Conservation (phyloP, 495 filamentous ascomycete genomes). For the Pseudomonodictys pantanalensis region DNA sequence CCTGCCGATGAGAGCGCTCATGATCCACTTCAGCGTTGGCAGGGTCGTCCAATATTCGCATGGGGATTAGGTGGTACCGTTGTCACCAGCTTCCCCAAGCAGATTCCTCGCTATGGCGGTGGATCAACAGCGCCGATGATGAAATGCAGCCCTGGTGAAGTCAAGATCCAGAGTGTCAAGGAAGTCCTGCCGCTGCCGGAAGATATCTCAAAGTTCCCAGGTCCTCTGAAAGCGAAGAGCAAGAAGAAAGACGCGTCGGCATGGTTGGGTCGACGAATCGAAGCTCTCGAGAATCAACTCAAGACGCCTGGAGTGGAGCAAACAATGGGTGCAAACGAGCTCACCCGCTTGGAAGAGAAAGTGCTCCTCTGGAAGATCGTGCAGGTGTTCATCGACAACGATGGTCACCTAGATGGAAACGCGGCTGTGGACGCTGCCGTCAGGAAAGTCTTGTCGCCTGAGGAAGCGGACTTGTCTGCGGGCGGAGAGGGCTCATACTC, state of each 20-base stretch:
- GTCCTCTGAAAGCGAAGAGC: conserved; percentile 79
- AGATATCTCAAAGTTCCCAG: conserved; percentile 76
- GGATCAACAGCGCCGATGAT: conserved; percentile 71
- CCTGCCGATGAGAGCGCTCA: conserved; percentile 77
- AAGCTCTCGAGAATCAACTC: conserved; percentile 59
- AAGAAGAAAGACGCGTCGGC: conserved; percentile 91
- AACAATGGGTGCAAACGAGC: conserved; percentile 24
- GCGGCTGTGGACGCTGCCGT: conserved; percentile 69
- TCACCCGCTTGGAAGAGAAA: conserved; percentile 69
- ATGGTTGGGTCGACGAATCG: conserved; percentile 77
- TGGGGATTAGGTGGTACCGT: conserved; percentile 87
- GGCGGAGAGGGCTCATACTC: conserved; percentile 32
- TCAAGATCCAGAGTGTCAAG: conserved; percentile 69
- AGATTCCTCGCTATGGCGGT: conserved; percentile 80
- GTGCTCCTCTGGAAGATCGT: conserved; percentile 86
- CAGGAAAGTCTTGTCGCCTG: conserved; percentile 68
- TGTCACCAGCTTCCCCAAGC: conserved; percentile 81
- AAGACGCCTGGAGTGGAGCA: conserved; percentile 49
- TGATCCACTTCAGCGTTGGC: conserved; percentile 84
- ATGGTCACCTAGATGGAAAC: conserved; percentile 77
- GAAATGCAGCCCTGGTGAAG: conserved; percentile 78
- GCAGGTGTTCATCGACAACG: conserved; percentile 74
- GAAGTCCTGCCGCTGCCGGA: conserved; percentile 67
- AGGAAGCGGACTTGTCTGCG: conserved; percentile 38
- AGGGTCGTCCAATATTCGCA: conserved; percentile 76